A percentile compares a stretch with the other conserved stretches of the same genome.
phyloP scores from a whole-genome alignment of 441 rosid species.

The Breynia disticha region DNA sequence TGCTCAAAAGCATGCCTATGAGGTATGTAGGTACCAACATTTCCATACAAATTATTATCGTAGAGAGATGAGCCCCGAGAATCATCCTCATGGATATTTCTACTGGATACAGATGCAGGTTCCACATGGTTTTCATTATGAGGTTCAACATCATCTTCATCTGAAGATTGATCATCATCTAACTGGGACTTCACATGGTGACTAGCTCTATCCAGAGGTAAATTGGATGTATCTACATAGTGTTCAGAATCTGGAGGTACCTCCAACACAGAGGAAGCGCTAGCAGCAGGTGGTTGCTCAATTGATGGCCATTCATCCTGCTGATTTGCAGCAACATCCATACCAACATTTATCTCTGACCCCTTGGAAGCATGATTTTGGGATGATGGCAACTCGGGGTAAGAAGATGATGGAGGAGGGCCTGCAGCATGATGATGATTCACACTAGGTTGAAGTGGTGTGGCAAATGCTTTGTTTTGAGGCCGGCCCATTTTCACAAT shows the following conservation, averaged over 20 bases:
- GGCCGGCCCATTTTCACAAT: slow-evolving; percentile 95
- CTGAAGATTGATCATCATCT: slow-evolving; percentile 43
- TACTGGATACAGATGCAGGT: slow-evolving; percentile 47
- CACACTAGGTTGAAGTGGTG: slow-evolving; percentile 30
- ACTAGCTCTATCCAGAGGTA: slow-evolving; percentile 37
- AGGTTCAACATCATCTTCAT: slow-evolving; percentile 39
- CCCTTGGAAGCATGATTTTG: slow-evolving; percentile 30
- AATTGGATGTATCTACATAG: slow-evolving; percentile 41
- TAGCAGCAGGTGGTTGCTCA: slow-evolving; percentile 52
- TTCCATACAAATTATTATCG: slow-evolving; percentile 43
- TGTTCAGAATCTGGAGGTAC: slow-evolving; percentile 46
- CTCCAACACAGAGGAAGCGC: slow-evolving; percentile 38
- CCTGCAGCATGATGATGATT: slow-evolving; percentile 25
- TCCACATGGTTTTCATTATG: slow-evolving; percentile 28
- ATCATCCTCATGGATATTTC: slow-evolving; percentile 50
- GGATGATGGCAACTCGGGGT: slow-evolving; percentile 25
- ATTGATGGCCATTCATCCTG: slow-evolving; percentile 88
- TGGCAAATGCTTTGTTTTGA: slow-evolving; percentile 34
- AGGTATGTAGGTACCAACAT: slow-evolving; percentile 40
- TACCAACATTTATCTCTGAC: slow-evolving; percentile 33
- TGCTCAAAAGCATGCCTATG: slow-evolving; percentile 54
- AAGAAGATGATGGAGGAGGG: too few species aligned
- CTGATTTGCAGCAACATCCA: slow-evolving; percentile 31
- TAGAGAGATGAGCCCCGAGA: slow-evolving; percentile 50
- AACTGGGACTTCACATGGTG: slow-evolving; percentile 42